Base-by-base conservation (phyloP, 352 stramenopile species). In the Phytopythium delawarense region DNA sequence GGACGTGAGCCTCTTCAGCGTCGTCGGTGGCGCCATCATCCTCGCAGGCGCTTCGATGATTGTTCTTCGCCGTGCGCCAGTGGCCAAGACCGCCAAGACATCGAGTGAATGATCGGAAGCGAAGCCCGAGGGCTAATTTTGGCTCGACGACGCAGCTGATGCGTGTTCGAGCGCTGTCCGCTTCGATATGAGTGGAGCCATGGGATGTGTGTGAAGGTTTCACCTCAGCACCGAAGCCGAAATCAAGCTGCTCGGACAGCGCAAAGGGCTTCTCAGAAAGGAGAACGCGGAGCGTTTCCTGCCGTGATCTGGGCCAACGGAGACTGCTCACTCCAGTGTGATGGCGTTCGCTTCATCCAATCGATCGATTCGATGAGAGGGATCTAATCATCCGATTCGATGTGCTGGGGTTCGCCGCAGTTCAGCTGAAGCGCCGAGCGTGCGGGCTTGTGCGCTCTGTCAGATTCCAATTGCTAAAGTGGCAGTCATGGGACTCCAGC, bases 21-120 rank as follows among this genome's bases (percentile, higher is more conserved):
- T 92, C 34, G 21, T 89, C 21, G 81, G 83, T 2, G 79, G 70
- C 2, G 28, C 67, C 0, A 80, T 90, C 23, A 88, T 92, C 57
- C 56, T 84, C 59, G 62, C 52, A 0, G 74, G 81, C 42, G 83
- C 83, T 7, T 61, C 81, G 9, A 54, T 70, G 16, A 89, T 92
- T 48, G 79, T 76, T 11, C 44, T 87, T 2, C 74, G 81, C 75
- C 53, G 53, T 12, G 35, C 53, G 15, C 9, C n/a, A 49, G 35
- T 4, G 5, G 37, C 53, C 53, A 49, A 49, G 53, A 39, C 34
- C 21, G 51, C 51, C 32, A 59, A 57, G 51, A 57, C 51, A 3
- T 28, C 51, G 51, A 57, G 51, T n/a, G 51, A 57, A 32, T 57
- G 51, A 57, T 4, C 11, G 48, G 42, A 54, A 9, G 48, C 15